phyloP scores from a whole-genome alignment of 2,329 filamentous ascomycete genomes.

The Colletotrichum gigasporum region DNA sequence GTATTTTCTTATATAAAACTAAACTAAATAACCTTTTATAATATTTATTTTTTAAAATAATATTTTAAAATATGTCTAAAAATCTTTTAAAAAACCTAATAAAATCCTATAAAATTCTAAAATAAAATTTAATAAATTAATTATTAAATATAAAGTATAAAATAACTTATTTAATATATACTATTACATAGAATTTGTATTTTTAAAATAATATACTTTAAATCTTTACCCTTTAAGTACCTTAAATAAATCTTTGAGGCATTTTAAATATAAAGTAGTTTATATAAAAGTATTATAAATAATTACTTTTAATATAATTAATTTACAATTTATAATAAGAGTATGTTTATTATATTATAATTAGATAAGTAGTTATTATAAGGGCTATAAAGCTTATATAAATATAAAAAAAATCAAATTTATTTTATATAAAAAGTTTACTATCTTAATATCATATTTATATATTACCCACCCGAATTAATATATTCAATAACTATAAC shows the following conservation, averaged over 20 bases:
- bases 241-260: not conserved
- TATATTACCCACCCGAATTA: not conserved
- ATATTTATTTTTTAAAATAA: not conserved
- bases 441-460: too few relatives aligned
- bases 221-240: not conserved
- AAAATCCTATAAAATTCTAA: not conserved
- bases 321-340: too few relatives aligned
- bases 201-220: not conserved
- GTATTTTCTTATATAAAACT: not conserved
- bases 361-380: too few relatives aligned
- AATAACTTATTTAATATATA: not conserved
- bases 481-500: not conserved
- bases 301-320: not conserved
- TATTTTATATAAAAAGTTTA: too few relatives aligned
- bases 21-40: not conserved
- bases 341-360: not conserved
- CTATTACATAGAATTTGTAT: not conserved
- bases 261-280: not conserved
- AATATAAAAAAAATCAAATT: too few relatives aligned
- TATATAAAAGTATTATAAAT: not conserved
- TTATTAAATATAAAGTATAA: not conserved
- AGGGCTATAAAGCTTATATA: too few relatives aligned
- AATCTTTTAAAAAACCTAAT: not conserved
- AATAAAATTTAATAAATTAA: not conserved
- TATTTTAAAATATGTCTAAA: not conserved